These are phyloP conservation scores for Physcomitrellopsis africana DNA, from an alignment of 225 moss, liverwort and hornwort species.

Conservation along the genomic window DNA sequence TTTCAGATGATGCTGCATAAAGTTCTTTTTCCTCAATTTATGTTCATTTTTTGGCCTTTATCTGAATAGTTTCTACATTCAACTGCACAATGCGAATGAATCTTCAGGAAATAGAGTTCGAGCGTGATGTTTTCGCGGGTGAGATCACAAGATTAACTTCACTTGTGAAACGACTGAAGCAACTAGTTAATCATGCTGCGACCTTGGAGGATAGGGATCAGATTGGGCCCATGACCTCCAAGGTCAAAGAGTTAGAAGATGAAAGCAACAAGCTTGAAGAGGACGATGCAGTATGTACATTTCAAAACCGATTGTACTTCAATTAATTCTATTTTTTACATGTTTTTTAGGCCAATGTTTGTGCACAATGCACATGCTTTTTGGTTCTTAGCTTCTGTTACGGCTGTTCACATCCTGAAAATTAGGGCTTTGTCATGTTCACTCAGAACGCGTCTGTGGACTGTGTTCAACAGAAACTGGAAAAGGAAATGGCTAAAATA, in stretches of 20 bases:
- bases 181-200: conserved; percentile 51
- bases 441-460: conserved; percentile 18
- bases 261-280: conserved; percentile 49
- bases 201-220: conserved; percentile 51
- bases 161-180: conserved; percentile 58
- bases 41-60: not conserved
- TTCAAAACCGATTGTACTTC: no score
- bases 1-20: no score
- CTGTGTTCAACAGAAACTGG: conserved; percentile 43
- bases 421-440: not conserved
- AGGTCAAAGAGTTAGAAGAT: conserved; percentile 40
- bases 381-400: not conserved
- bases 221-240: conserved; percentile 40
- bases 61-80: not conserved
- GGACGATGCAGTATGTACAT: conserved; percentile 36
- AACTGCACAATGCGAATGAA: not conserved
- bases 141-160: conserved; percentile 73
- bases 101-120: conserved; percentile 90
- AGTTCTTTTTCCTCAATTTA: no score
- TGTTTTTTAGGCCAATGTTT: no score
- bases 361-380: no score
- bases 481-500: conserved; percentile 51
- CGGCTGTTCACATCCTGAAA: not conserved
- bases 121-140: conserved; percentile 84
- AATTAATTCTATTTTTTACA: no score